A percentile compares a stretch with the other conserved stretches of the same genome.
Conservation (phyloP, 2,329 filamentous ascomycete genomes). For the Colletotrichum tropicicola region DNA sequence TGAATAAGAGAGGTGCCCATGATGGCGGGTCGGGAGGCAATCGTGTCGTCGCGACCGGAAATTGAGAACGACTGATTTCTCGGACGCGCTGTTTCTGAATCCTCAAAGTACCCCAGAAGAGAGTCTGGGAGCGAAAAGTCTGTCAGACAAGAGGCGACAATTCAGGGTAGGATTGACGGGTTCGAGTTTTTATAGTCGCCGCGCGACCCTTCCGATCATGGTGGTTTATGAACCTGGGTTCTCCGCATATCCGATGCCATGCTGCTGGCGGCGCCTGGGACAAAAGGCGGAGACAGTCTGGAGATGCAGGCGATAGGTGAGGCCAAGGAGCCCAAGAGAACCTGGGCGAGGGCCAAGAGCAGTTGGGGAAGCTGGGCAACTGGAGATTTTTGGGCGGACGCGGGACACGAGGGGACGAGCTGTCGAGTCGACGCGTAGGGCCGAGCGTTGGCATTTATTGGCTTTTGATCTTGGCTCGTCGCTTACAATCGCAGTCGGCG, state of each 20-base stretch:
- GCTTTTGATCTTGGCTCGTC: conserved; percentile 16
- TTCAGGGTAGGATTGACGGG: neutral
- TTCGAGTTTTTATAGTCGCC: neutral
- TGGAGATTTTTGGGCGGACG: neutral
- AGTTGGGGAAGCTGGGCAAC: neutral
- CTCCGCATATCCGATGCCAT: neutral
- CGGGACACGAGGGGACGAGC: neutral
- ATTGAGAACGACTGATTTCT: neutral
- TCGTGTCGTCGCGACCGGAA: neutral
- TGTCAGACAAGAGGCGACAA: neutral
- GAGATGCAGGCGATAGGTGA: neutral
- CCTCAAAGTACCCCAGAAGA: neutral
- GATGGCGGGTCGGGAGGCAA: neutral
- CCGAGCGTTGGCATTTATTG: conserved; percentile 28
- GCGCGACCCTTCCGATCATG: neutral
- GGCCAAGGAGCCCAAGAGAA: neutral
- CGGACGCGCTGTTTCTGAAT: neutral
- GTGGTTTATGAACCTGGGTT: neutral
- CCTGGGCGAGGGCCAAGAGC: neutral
- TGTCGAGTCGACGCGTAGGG: neutral
- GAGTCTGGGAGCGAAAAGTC: neutral
- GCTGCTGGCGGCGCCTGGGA: too few relatives aligned
- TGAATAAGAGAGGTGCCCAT: conserved; percentile 23
- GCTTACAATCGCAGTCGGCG: neutral
- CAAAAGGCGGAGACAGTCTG: conserved; percentile 1